A percentile compares a stretch with the other conserved stretches of the same genome.
Evolutionary conservation across 495 filamentous ascomycete species (phyloP).

Genomic region (Xylaria palmicola): DNA sequence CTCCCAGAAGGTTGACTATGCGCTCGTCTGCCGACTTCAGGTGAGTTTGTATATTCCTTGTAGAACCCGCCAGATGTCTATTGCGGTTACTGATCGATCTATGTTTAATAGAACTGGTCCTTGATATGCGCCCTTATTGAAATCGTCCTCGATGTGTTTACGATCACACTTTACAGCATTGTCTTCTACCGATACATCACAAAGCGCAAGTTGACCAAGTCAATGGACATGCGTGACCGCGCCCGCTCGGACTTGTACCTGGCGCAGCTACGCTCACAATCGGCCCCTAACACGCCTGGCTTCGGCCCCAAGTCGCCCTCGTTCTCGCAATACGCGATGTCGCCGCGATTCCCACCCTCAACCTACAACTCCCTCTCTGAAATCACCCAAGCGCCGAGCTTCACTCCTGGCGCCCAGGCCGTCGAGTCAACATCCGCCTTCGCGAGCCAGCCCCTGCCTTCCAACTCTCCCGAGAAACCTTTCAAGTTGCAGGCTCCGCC

Average conservation of each 20-base stretch:
- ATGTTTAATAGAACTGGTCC: slow-evolving; percentile 74
- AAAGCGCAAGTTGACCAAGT: slow-evolving; percentile 90
- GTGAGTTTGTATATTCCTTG: slow-evolving; percentile 46
- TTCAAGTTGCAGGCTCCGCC: slow-evolving; percentile 88
- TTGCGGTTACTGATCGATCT: slow-evolving; percentile 14
- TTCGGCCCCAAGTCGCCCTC: slow-evolving; percentile 65
- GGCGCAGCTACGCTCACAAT: slow-evolving; percentile 87
- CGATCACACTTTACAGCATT: slow-evolving; percentile 87
- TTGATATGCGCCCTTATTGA: slow-evolving; percentile 97
- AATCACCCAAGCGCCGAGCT: slow-evolving; percentile 46
- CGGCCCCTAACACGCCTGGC: slow-evolving; percentile 91
- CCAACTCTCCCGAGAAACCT: slow-evolving; percentile 48
- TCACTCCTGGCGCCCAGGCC: slow-evolving; percentile 44
- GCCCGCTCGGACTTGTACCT: slow-evolving; percentile 94
- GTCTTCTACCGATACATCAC: slow-evolving; percentile 96
- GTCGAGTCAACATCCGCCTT: slow-evolving; percentile 48
- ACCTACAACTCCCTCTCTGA: slow-evolving; percentile 48
- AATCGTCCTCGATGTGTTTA: slow-evolving; percentile 86
- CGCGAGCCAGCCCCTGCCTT: slow-evolving; percentile 35
- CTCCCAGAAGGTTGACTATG: slow-evolving; percentile 76
- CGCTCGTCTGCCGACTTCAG: slow-evolving; percentile 91
- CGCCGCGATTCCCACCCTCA: slow-evolving; percentile 54
- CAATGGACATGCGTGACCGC: slow-evolving; percentile 92
- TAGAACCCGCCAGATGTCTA: background rate
- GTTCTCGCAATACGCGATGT: slow-evolving; percentile 52